Conservation (phyloP, 768 basidiomycete genomes). For the Leccinum subgranulosum region DNA sequence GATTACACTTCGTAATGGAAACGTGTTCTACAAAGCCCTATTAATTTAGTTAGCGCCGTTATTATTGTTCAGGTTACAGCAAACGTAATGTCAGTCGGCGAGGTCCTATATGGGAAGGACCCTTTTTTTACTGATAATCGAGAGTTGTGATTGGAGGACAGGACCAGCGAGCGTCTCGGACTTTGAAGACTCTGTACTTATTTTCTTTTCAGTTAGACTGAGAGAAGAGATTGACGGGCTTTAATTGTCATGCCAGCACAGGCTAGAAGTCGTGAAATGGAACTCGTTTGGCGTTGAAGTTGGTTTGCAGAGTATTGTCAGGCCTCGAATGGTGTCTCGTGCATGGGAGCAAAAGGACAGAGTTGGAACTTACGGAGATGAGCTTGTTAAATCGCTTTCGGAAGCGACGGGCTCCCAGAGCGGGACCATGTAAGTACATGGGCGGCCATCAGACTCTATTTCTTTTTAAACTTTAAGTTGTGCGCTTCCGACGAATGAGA, state of each 20-base stretch:
- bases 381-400: not conserved
- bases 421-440: not conserved
- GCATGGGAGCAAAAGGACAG: not conserved
- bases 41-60: not conserved
- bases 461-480: not conserved
- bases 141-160: too few relatives aligned
- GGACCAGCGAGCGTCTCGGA: too few relatives aligned
- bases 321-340: not conserved
- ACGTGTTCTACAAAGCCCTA: not conserved
- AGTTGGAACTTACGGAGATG: not conserved
- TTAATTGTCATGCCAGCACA: too few relatives aligned
- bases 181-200: too few relatives aligned
- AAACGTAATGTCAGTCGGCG: not conserved
- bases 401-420: not conserved
- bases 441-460: not conserved
- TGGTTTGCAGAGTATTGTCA: too few relatives aligned
- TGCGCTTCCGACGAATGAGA: not conserved
- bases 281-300: too few relatives aligned
- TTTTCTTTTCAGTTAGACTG: too few relatives aligned
- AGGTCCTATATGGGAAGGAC: not conserved
- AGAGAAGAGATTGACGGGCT: too few relatives aligned
- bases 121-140: too few relatives aligned
- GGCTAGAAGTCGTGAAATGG: too few relatives aligned
- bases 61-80: not conserved
- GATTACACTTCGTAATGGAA: too few relatives aligned